Percentiles rank a stretch among this genome's conserved stretches.
phyloP scores from a whole-genome alignment of 306 rosid genomes.

The Rubus idaeus region DNA sequence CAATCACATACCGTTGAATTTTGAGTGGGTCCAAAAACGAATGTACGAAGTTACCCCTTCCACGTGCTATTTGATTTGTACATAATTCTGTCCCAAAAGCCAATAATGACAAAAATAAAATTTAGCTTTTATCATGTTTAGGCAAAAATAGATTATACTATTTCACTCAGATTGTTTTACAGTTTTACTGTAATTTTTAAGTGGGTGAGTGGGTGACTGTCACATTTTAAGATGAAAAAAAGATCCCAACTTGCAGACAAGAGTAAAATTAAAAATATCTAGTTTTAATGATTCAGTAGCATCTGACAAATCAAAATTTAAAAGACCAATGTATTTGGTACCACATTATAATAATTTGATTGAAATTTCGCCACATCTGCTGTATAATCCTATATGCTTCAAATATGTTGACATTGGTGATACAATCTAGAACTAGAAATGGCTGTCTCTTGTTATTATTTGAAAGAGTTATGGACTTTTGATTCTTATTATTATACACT shows the following conservation, averaged over 20 bases:
- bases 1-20: conserved; percentile 11
- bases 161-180: conserved; percentile 2
- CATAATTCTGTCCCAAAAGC: background rate
- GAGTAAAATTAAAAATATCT: background rate
- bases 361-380: background rate
- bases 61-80: conserved; percentile 13
- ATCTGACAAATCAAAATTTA: background rate
- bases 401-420: conserved; percentile 8
- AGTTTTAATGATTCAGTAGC: background rate
- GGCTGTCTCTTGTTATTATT: conserved; percentile 1
- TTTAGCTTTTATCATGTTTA: background rate
- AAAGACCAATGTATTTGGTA: background rate
- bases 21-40: background rate
- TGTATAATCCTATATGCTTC: background rate
- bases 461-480: background rate
- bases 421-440: conserved; percentile 15
- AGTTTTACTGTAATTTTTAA: conserved; percentile 1
- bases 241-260: conserved; percentile 2
- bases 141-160: background rate
- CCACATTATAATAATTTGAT: background rate
- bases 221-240: background rate
- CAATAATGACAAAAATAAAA: background rate
- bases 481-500: background rate
- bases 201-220: background rate
- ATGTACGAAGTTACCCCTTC: background rate